phyloP scores from a whole-genome alignment of 2,329 filamentous ascomycete species.

The Talaromyces sp. region DNA sequence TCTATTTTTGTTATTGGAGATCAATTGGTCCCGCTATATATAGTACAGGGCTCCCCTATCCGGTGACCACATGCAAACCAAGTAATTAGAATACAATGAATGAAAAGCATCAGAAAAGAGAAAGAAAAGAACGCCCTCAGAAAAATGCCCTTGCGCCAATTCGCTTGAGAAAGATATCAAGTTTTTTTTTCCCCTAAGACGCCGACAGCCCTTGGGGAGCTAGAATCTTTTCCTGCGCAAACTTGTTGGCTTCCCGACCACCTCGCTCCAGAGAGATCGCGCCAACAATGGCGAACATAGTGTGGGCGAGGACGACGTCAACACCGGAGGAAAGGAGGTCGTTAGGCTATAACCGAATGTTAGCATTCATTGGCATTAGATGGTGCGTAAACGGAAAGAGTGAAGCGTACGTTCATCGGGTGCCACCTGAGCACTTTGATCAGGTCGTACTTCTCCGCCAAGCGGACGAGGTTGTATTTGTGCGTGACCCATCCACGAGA shows the following conservation, averaged over 20 bases:
- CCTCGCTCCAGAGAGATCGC: conserved; percentile 86
- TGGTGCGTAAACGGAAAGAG: background rate
- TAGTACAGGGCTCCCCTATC: conserved; percentile 10
- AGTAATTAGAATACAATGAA: conserved; percentile 12
- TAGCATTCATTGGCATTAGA: background rate
- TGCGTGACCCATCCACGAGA: conserved; percentile 59
- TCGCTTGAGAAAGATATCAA: background rate
- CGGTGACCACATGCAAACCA: conserved; percentile 5
- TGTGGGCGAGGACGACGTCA: conserved; percentile 67
- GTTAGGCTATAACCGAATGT: conserved; percentile 44
- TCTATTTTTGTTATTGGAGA: conserved; percentile 14
- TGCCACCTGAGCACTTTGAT: conserved; percentile 79
- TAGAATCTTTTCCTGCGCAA: conserved; percentile 73
- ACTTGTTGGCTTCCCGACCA: conserved; percentile 66
- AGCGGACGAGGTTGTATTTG: conserved; percentile 58
- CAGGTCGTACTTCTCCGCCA: conserved; percentile 68
- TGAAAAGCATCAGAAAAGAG: conserved; percentile 10
- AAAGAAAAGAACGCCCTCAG: conserved; percentile 27
- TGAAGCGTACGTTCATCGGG: conserved; percentile 64
- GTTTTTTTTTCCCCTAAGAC: background rate
- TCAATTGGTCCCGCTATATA: conserved; percentile 3
- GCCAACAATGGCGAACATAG: conserved; percentile 79
- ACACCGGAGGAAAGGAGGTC: conserved; percentile 69
- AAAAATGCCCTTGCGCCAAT: conserved; percentile 22
- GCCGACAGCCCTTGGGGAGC: conserved; percentile 37